Conservation (phyloP, 2,329 filamentous ascomycete species). For the Tolypocladium cylindrosporum region DNA sequence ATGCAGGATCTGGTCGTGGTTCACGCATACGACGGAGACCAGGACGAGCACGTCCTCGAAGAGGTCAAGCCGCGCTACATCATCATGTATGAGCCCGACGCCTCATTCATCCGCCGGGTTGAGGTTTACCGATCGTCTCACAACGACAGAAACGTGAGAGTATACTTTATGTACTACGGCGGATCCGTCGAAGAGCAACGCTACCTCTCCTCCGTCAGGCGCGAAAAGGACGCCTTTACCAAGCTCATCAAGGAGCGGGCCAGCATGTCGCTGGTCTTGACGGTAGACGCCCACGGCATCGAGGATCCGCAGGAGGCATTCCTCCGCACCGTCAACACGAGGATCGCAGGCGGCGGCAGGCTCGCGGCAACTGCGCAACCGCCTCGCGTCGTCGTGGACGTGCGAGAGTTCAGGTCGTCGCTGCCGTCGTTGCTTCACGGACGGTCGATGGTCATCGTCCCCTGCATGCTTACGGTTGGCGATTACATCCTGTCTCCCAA, state of each 20-base stretch:
- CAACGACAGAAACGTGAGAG: slow-evolving; percentile 75
- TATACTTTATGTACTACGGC: slow-evolving; percentile 96
- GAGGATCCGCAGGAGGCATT: slow-evolving; percentile 87
- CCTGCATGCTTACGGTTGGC: slow-evolving; percentile 91
- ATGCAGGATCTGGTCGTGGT: slow-evolving; percentile 83
- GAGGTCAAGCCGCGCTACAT: slow-evolving; percentile 90
- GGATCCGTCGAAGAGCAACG: slow-evolving; percentile 92
- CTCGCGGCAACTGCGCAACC: slow-evolving; percentile 76
- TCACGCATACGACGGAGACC: slow-evolving; percentile 89
- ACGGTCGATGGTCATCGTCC: slow-evolving; percentile 77
- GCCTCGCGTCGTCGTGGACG: slow-evolving; percentile 86
- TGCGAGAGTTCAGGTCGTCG: slow-evolving; percentile 90
- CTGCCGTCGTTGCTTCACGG: slow-evolving; percentile 87
- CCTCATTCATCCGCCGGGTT: slow-evolving; percentile 85
- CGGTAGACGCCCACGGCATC: slow-evolving; percentile 54
- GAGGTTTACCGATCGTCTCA: slow-evolving; percentile 96
- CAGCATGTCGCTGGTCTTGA: slow-evolving; percentile 83
- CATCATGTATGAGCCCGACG: slow-evolving; percentile 96
- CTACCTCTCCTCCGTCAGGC: slow-evolving; percentile 79
- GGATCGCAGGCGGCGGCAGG: slow-evolving; percentile 87
- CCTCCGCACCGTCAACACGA: slow-evolving; percentile 88
- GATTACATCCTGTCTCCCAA: slow-evolving; percentile 89
- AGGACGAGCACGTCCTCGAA: slow-evolving; percentile 93
- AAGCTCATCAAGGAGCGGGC: slow-evolving; percentile 90
- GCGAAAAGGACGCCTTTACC: slow-evolving; percentile 94